Base-by-base conservation (phyloP, 805 yeast genomes). In the Suhomyces tanzawaensis region DNA sequence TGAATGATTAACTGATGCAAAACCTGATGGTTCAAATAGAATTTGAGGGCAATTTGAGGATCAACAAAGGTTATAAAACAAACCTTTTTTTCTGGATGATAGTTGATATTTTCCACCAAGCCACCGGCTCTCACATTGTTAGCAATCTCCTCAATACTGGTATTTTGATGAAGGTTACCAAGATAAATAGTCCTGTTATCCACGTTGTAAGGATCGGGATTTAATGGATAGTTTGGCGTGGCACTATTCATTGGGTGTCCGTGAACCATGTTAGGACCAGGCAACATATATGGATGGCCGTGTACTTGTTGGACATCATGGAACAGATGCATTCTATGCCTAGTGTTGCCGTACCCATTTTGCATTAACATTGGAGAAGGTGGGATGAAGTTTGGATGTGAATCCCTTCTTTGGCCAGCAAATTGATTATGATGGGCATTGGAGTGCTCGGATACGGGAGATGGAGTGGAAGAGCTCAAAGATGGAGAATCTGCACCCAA, bases 121-220 rank as follows among this genome's bases (percentile, higher is more conserved):
- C 95, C 95, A 29, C 91, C 74, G 8, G 72, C 91, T 49, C 90
- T 71, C 19, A 84, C 81, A 31, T 76, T 78, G 53, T 85, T 85
- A 49, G 90, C 85, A 32, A 85, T 73, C 49, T 85, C 90, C 54
- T 83, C 91, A 2, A 76, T 72, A 4, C 80, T 74, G 1, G 88
- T 77, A 34, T 73, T 69, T 7, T 81, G 76, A 44, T 81, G 82
- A 34, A 85, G 64, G 46, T 80, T 81, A 4, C 86, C 85, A 30
- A 85, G 64, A 52, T 78, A 84, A 13, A 85, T 75, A 1, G 90
- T 79, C 55, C 95, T 67, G 53, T 84, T 85, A 11, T 69, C 69
- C n/a, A 52, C 49, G 40, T 64, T 66, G 32, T 47, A 49, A 3
- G 66, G 55, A 31, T 61, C 69, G 1, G 35, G 34, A 14, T 26